Conservation (phyloP, 805 yeast genomes). For the Saturnispora kantuleensis region DNA sequence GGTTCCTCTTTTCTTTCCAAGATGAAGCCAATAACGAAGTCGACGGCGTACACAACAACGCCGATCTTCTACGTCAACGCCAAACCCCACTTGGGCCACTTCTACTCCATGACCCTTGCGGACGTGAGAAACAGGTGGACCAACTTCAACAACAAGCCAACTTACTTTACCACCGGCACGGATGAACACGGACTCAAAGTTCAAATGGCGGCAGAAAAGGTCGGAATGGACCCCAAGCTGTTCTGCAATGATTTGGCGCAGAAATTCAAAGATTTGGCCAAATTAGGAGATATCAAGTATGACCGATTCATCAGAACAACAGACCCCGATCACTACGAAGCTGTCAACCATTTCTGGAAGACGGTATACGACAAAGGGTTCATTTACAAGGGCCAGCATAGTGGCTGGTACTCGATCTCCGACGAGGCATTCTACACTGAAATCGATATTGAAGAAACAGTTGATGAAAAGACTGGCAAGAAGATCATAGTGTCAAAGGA, state of each 20-base stretch:
- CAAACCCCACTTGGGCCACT: constrained; percentile 87
- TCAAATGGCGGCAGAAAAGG: constrained; percentile 66
- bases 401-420: constrained; percentile 91
- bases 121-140: constrained; percentile 78
- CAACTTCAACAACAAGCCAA: constrained; percentile 30
- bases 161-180: constrained; percentile 77
- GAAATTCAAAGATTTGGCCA: constrained; percentile 57
- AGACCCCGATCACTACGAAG: constrained; percentile 60
- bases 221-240: constrained; percentile 41
- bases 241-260: constrained; percentile 65
- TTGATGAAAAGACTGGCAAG: constrained; percentile 25
- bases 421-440: constrained; percentile 94
- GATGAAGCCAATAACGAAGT: constrained; percentile 8
- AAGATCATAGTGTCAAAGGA: constrained; percentile 42
- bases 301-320: constrained; percentile 88
- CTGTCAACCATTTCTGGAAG: constrained; percentile 67
- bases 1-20: neutral
- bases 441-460: constrained; percentile 47
- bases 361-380: constrained; percentile 46
- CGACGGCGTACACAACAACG: constrained; percentile 51
- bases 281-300: constrained; percentile 43
- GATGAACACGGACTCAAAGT: constrained; percentile 96
- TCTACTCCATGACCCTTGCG: constrained; percentile 76
- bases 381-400: constrained; percentile 74
- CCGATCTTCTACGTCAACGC: constrained; percentile 98